phyloP scores from a whole-genome alignment of 768 basidiomycete species.

The Lentinula guzmanii region DNA sequence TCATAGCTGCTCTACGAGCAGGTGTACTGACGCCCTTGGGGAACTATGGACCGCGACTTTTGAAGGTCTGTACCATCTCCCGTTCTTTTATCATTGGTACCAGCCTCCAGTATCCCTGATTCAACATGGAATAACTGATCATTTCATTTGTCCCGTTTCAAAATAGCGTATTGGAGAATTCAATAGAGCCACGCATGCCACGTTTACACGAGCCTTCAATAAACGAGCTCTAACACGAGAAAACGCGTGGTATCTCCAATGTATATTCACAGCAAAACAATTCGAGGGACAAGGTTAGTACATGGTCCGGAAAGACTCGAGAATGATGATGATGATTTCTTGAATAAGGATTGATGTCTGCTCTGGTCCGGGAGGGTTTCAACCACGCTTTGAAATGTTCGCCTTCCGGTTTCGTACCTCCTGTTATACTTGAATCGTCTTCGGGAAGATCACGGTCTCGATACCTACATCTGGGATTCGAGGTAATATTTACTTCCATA shows the following conservation, averaged over 20 bases:
- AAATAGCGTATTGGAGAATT: not conserved
- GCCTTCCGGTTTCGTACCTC: not conserved
- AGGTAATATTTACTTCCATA: not conserved
- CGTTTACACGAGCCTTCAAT: not conserved
- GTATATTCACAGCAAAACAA: not conserved
- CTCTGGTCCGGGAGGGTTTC: not conserved
- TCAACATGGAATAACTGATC: too few species aligned
- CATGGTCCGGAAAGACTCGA: not conserved
- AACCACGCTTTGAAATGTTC: not conserved
- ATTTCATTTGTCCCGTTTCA: too few species aligned
- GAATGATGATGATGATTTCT: too few species aligned
- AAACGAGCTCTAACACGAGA: not conserved
- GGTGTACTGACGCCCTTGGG: not conserved
- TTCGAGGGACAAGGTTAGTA: not conserved
- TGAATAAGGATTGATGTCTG: conserved; percentile 1
- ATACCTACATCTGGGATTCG: not conserved
- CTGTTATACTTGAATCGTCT: not conserved
- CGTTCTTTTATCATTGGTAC: too few species aligned
- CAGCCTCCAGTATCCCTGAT: too few species aligned
- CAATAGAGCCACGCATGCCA: not conserved
- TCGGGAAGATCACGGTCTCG: not conserved
- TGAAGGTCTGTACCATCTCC: not conserved
- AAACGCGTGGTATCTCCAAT: not conserved
- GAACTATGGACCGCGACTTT: not conserved
- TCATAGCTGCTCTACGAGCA: not conserved